Conservation (phyloP, 441 rosid genomes). For the Gossypium aridum region DNA sequence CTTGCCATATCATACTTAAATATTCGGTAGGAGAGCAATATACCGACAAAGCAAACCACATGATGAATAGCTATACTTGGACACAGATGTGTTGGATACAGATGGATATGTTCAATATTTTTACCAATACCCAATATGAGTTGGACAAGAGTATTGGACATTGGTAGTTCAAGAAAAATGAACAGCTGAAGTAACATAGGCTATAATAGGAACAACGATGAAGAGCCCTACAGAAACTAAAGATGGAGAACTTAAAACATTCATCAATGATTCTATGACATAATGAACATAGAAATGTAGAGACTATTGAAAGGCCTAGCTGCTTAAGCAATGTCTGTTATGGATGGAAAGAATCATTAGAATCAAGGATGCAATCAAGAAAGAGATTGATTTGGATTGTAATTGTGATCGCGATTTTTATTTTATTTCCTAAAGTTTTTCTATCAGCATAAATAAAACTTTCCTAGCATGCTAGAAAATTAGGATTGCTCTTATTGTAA, state of each 20-base stretch:
- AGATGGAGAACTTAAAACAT: background rate
- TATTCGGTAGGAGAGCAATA: background rate
- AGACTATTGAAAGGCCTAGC: background rate
- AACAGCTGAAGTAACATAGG: no score
- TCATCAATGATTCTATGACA: background rate
- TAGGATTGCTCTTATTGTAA: no score
- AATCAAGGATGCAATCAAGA: no score
- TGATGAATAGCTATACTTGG: background rate
- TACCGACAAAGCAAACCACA: conserved; percentile 3
- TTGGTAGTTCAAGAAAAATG: background rate
- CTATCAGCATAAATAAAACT: no score
- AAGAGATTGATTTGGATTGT: no score
- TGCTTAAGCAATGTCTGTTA: background rate
- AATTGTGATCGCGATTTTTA: no score
- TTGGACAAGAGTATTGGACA: background rate
- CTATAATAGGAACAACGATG: no score
- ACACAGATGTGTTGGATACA: background rate
- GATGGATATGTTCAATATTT: background rate
- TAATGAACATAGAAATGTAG: background rate
- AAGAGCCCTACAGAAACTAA: no score
- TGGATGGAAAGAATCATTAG: no score
- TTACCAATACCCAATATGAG: background rate
- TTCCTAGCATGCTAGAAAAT: no score
- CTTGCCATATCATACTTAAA: background rate
- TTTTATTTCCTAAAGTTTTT: no score